Base-by-base conservation (phyloP, 1,139 yeast genomes). In the Debaryomyces sp. region DNA sequence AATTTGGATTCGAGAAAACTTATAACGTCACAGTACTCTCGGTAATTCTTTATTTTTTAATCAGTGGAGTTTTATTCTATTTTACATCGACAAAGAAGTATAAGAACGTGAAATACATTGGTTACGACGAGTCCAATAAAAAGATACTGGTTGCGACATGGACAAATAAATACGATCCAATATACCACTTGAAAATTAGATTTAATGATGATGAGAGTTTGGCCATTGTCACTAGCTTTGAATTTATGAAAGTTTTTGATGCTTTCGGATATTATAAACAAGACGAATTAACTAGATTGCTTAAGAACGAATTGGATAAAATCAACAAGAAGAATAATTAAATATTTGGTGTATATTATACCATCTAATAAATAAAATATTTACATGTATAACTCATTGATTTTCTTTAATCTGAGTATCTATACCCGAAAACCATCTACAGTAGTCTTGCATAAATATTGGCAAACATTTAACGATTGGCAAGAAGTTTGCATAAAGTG, bases 81-180 rank as follows among this genome's bases (percentile, higher is more conserved):
- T 79, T 87, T 62, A 64, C 75, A 36, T 51, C 55, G 23, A 44
- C 54, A n/a, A 47, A 54, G n/a, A 74, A 70, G 54, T 78, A 69
- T 53, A 82, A 81, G 58, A 71, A 83, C 50, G 78, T 81, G 43
- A 79, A 82, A 50, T 91, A 82, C 61, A 69, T 75, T 18, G 97
- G 96, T 1, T 63, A 62, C 50, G 61, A 59, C 38, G 68, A 68
- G 41, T 64, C 67, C 13, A 63, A 68, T 2, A 60, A 70, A 38
- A 73, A 73, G 54, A 50, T 82, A 4, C 57, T 64, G 8, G 64
- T 80, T 15, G 66, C 68, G 5, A 63, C 77, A 3, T 67, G 68
- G 57, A 68, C 80, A 10, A 60, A 64, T 10, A 76, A 75, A 46
- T 72, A 65, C 44, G 77, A 75, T n/a, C 84, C 85, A 1, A 53